Conservation (phyloP, 768 basidiomycete species). For the Tricholoma saponaceum region DNA sequence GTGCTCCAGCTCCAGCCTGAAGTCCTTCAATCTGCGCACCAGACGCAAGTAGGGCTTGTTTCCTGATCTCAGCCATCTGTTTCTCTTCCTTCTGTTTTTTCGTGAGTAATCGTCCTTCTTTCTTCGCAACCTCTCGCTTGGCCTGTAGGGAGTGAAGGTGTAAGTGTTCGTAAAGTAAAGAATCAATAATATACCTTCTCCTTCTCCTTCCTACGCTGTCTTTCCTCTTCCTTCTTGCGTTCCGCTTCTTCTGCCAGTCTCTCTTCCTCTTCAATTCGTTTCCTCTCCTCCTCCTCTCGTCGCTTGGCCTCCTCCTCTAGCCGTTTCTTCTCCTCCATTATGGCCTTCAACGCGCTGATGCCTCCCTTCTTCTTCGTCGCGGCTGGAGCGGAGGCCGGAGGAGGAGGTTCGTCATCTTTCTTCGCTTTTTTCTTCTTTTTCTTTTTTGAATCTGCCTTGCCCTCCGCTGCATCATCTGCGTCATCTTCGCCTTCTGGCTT, state of each 20-base stretch:
- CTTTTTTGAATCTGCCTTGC: conserved; percentile 60
- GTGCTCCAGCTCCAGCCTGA: conserved; percentile 42
- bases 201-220: conserved; percentile 79
- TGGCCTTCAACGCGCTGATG: conserved; percentile 78
- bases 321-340: conserved; percentile 91
- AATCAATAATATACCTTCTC: conserved; percentile 61
- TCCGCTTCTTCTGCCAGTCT: conserved; percentile 73
- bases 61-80: conserved; percentile 85
- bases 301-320: conserved; percentile 79
- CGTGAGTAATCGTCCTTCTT: conserved; percentile 92
- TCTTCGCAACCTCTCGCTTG: conserved; percentile 86
- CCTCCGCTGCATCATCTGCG: conserved; percentile 54
- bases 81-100: conserved; percentile 96
- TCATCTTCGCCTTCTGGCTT: conserved; percentile 62
- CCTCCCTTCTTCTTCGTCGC: conserved; percentile 70
- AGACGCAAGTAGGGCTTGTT: conserved; percentile 84
- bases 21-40: conserved; percentile 90
- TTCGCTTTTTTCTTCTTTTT: conserved; percentile 88
- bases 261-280: conserved; percentile 88
- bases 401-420: conserved; percentile 45
- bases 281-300: conserved; percentile 72
- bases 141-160: conserved; percentile 43
- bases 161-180: neutral
- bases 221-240: conserved; percentile 75
- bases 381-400: conserved; percentile 37